Conservation (phyloP, 768 basidiomycete genomes). For the Panellus pusillus region DNA sequence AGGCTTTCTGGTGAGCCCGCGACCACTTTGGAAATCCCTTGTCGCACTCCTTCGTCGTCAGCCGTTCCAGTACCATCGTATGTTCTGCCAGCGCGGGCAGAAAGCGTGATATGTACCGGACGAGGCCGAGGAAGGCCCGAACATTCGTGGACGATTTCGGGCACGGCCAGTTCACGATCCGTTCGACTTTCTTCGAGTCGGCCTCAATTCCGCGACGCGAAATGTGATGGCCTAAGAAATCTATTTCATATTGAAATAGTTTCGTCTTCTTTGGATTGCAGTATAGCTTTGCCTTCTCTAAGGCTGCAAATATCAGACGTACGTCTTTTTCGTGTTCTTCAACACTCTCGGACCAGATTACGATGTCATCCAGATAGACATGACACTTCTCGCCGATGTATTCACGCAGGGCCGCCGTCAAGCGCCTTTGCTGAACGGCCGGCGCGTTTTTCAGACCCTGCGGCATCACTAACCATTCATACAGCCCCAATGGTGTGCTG, state of each 20-base stretch:
- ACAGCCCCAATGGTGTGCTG: conserved; percentile 34
- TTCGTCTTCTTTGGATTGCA: conserved; percentile 23
- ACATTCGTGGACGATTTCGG: conserved; percentile 29
- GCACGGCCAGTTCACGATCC: conserved; percentile 30
- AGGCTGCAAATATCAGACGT: conserved; percentile 18
- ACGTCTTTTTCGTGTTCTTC: conserved; percentile 30
- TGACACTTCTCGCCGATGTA: conserved; percentile 34
- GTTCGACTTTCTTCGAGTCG: conserved; percentile 25
- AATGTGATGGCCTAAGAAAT: conserved; percentile 31
- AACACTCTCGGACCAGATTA: conserved; percentile 33
- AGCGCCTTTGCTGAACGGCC: conserved; percentile 28
- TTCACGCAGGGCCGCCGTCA: conserved; percentile 24
- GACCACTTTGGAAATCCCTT: conserved; percentile 29
- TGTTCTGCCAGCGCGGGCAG: conserved; percentile 30
- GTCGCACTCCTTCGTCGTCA: conserved; percentile 30
- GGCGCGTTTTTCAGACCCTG: conserved; percentile 26
- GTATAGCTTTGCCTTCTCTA: conserved; percentile 22
- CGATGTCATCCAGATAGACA: conserved; percentile 37
- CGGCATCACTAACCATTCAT: conserved; percentile 29
- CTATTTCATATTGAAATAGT: not conserved
- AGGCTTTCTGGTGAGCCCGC: conserved; percentile 23
- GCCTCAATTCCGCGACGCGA: conserved; percentile 27
- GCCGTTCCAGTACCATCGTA: conserved; percentile 24
- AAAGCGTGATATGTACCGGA: conserved; percentile 30
- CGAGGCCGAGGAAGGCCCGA: conserved; percentile 32